phyloP scores from a whole-genome alignment of 2,329 filamentous ascomycete species.

The Lecanosticta acicola region DNA sequence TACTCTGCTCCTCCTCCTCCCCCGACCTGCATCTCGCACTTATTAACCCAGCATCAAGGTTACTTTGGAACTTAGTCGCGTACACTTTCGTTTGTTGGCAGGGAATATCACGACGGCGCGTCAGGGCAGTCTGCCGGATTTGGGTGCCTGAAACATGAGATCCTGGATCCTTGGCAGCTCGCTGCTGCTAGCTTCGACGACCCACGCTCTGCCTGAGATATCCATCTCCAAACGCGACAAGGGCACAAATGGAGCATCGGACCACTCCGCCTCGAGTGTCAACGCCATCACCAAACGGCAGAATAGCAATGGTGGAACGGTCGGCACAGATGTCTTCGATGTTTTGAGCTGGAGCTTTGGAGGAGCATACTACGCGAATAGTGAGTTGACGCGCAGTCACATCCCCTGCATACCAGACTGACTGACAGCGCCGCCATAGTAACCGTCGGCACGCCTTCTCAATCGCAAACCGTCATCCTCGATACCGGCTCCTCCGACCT shows the following conservation, averaged over 20 bases:
- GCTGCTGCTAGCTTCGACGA: slow-evolving; percentile 16
- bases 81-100: background rate
- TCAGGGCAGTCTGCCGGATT: background rate
- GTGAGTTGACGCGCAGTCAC: slow-evolving; percentile 9
- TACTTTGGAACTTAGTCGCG: background rate
- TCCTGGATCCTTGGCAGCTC: slow-evolving; percentile 8
- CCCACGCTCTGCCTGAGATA: slow-evolving; percentile 24
- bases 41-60: background rate
- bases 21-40: background rate
- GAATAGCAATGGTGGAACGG: slow-evolving; percentile 14
- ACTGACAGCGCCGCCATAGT: slow-evolving; percentile 19
- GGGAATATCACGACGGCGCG: background rate
- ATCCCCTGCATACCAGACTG: background rate
- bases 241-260: slow-evolving; percentile 16
- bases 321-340: slow-evolving; percentile 28
- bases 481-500: slow-evolving; percentile 34
- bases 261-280: slow-evolving; percentile 11
- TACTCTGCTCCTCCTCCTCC: background rate
- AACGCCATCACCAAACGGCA: slow-evolving; percentile 10
- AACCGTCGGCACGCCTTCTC: slow-evolving; percentile 32
- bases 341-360: slow-evolving; percentile 29
- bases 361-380: slow-evolving; percentile 33
- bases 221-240: slow-evolving; percentile 25
- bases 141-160: slow-evolving; percentile 8
- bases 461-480: slow-evolving; percentile 30